Conservation (phyloP, 2,329 filamentous ascomycete genomes). For the Fusarium scirpi region DNA sequence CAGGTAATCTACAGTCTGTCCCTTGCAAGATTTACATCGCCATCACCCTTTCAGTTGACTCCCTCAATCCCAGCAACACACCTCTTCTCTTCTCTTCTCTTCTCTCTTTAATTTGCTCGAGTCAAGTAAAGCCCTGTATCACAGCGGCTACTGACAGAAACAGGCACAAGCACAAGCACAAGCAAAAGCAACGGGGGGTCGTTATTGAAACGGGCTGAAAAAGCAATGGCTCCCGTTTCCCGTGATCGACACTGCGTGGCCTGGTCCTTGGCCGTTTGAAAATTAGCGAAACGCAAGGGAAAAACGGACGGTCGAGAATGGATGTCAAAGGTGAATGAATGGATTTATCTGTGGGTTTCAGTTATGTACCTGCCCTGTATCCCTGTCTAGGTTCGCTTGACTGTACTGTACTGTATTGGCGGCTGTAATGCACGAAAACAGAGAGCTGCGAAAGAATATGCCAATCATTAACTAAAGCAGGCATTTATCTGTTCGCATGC, state of each 20-base stretch:
- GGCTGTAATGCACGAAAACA: constrained; percentile 6
- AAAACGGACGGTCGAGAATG: not conserved
- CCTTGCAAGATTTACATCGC: constrained; percentile 17
- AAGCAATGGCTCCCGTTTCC: constrained; percentile 4
- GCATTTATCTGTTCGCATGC: not conserved
- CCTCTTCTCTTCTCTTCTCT: not conserved
- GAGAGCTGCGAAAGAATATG: constrained; percentile 6
- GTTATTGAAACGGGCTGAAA: constrained; percentile 14
- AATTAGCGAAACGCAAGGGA: constrained; percentile 2
- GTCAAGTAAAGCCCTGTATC: not conserved
- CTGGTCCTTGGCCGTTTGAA: constrained; percentile 19
- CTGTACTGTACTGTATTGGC: constrained; percentile 8
- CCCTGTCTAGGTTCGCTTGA: not conserved
- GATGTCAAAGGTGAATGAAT: not conserved
- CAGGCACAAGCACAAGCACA: no score
- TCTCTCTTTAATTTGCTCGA: not conserved
- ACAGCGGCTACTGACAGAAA: constrained; percentile 13
- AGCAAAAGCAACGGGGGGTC: not conserved
- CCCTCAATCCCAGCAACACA: not conserved
- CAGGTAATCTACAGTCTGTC: not conserved
- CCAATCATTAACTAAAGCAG: not conserved
- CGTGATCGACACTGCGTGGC: constrained; percentile 27
- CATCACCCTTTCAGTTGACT: constrained; percentile 2
- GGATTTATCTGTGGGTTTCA: not conserved
- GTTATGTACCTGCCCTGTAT: not conserved